phyloP scores from a whole-genome alignment of 106 monocot species.

The Xerophyta viscosa region DNA sequence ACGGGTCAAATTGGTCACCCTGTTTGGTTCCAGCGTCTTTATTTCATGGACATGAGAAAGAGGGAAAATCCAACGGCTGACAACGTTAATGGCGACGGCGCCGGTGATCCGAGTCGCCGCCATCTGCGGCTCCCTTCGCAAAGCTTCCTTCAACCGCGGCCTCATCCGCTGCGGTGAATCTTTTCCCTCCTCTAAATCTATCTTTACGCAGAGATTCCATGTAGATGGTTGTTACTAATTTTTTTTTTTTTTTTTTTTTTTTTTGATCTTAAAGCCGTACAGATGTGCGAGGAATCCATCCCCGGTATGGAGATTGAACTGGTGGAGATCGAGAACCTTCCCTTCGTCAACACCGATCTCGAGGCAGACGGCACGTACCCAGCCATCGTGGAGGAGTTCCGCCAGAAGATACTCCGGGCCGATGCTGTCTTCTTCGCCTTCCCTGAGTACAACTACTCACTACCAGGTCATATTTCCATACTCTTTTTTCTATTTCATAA shows the following conservation, averaged over 20 bases:
- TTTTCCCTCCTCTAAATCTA: background rate
- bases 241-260: background rate
- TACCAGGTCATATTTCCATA: conserved; percentile 18
- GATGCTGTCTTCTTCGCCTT: conserved; percentile 56
- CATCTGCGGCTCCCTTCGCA: conserved; percentile 14
- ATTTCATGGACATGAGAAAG: too few relatives aligned
- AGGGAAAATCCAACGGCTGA: too few relatives aligned
- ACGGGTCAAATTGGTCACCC: too few relatives aligned
- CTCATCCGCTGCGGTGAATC: conserved; percentile 8
- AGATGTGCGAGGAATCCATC: conserved; percentile 34
- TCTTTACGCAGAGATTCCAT: too few relatives aligned
- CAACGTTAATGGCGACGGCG: too few relatives aligned
- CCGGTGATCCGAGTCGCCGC: conserved; percentile 4
- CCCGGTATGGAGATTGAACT: conserved; percentile 34
- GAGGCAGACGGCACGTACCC: conserved; percentile 46
- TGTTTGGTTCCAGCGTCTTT: too few relatives aligned
- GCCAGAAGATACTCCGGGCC: conserved; percentile 42
- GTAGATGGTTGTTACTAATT: background rate
- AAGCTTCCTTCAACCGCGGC: conserved; percentile 8
- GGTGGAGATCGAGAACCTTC: conserved; percentile 43
- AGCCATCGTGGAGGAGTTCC: conserved; percentile 45
- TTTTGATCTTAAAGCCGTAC: conserved; percentile 22
- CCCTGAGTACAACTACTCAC: conserved; percentile 70
- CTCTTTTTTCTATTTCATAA: background rate
- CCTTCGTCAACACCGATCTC: conserved; percentile 61